Percentiles rank a stretch among this genome's conserved stretches.
Conservation (phyloP, 495 filamentous ascomycete species). For the Jackrogersella multiformis region DNA sequence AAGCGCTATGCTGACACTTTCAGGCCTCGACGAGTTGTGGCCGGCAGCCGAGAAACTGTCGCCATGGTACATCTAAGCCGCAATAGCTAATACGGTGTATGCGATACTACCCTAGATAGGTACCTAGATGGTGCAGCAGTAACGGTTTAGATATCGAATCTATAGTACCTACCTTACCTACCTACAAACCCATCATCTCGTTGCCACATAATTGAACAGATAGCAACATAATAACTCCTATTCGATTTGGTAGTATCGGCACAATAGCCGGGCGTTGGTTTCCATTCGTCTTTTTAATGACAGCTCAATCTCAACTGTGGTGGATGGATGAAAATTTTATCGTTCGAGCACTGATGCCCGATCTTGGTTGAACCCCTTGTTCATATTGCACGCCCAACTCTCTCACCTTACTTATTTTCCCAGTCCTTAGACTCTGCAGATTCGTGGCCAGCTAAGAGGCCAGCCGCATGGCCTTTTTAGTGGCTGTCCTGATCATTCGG, state of each 20-base stretch:
- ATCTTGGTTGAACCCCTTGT: not conserved
- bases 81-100: no score
- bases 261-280: constrained; percentile 12
- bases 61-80: not conserved
- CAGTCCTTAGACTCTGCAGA: not conserved
- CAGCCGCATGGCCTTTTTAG: not conserved
- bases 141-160: not conserved
- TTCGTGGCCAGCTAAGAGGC: not conserved
- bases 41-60: not conserved
- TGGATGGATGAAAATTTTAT: not conserved
- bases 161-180: not conserved
- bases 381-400: not conserved
- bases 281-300: not conserved
- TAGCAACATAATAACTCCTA: not conserved
- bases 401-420: not conserved
- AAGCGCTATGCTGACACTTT: not conserved
- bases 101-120: no score
- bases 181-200: not conserved
- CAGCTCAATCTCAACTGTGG: not conserved
- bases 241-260: not conserved
- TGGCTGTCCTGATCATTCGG: not conserved
- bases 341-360: constrained; percentile 11
- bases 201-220: constrained; percentile 13
- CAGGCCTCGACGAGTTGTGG: not conserved
- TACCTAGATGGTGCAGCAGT: no score